A percentile compares a stretch with the other conserved stretches of the same genome.
Conservation (phyloP, 2,329 filamentous ascomycete species). For the Talaromyces islandicus region DNA sequence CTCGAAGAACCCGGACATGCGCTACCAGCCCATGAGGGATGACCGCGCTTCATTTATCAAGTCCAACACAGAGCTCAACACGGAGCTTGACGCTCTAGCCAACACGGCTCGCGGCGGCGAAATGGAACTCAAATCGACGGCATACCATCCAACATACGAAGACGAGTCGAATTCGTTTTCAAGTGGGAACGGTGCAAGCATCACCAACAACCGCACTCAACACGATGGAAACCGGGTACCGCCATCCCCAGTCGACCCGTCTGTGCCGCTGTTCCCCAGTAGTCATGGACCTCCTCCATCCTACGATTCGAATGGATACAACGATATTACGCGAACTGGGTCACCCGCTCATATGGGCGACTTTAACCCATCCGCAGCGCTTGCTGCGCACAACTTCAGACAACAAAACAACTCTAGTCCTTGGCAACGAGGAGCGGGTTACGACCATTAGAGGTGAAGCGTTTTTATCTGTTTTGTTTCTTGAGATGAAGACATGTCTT, state of each 20-base stretch:
- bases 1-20: slow-evolving; percentile 88
- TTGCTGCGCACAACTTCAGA: slow-evolving; percentile 30
- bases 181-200: slow-evolving; percentile 43
- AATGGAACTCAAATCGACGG: slow-evolving; percentile 37
- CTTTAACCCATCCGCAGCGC: slow-evolving; percentile 26
- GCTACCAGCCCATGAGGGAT: slow-evolving; percentile 94
- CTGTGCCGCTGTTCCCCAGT: slow-evolving; percentile 41
- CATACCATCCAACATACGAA: slow-evolving; percentile 61
- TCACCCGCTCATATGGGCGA: slow-evolving; percentile 9
- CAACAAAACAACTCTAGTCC: slow-evolving; percentile 53
- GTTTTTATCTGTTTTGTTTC: slow-evolving; percentile 20
- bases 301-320: slow-evolving; percentile 18
- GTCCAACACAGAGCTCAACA: slow-evolving; percentile 78
- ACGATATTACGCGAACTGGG: slow-evolving; percentile 3
- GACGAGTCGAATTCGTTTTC: slow-evolving; percentile 67
- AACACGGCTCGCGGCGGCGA: slow-evolving; percentile 78
- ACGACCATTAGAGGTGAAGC: slow-evolving; percentile 44
- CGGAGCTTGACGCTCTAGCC: slow-evolving; percentile 83
- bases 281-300: slow-evolving; percentile 36
- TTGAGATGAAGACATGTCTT: slow-evolving; percentile 34
- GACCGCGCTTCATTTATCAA: slow-evolving; percentile 97
- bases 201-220: slow-evolving; percentile 47
- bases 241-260: slow-evolving; percentile 44
- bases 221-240: slow-evolving; percentile 23
- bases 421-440: slow-evolving; percentile 61